phyloP scores from a whole-genome alignment of 1,139 yeast genomes.

The Blastobotrys indianensis region DNA sequence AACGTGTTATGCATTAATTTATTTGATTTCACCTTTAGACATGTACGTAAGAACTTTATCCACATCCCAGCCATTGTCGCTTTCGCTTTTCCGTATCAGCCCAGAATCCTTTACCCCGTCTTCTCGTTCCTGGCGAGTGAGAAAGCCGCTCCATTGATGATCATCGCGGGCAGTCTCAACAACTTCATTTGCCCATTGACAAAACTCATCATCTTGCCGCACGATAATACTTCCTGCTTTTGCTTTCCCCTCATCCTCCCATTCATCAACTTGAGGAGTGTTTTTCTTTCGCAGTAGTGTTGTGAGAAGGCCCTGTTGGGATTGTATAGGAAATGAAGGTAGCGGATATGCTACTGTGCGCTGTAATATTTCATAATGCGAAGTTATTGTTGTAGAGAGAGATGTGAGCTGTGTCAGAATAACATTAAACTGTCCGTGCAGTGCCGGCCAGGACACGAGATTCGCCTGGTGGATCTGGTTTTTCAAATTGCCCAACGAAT shows the following conservation, averaged over 20 bases:
- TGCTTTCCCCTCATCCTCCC: constrained; percentile 62
- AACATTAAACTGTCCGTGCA: constrained; percentile 80
- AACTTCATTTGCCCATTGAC: constrained; percentile 53
- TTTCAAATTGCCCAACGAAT: constrained; percentile 31
- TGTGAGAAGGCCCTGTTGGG: constrained; percentile 74
- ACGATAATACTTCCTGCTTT: constrained; percentile 32
- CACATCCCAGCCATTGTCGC: constrained; percentile 24
- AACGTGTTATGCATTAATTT: background rate
- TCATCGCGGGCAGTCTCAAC: constrained; percentile 50
- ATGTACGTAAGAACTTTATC: constrained; percentile 28
- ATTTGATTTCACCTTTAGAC: constrained; percentile 21
- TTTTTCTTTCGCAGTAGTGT: constrained; percentile 81
- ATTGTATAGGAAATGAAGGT: constrained; percentile 75
- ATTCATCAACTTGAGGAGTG: constrained; percentile 82
- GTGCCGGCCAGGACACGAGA: constrained; percentile 42
- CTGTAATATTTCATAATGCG: constrained; percentile 52
- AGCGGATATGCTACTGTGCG: constrained; percentile 76
- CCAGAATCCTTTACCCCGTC: constrained; percentile 35
- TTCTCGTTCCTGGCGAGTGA: constrained; percentile 47
- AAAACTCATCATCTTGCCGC: constrained; percentile 35
- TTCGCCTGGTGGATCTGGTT: constrained; percentile 33
- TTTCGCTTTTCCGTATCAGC: constrained; percentile 13
- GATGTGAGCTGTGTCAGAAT: constrained; percentile 75
- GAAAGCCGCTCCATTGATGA: constrained; percentile 58
- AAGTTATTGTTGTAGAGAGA: constrained; percentile 60